Evolutionary conservation across 768 basidiomycete genomes (phyloP).

Genomic region (Daedaleopsis nitida): DNA sequence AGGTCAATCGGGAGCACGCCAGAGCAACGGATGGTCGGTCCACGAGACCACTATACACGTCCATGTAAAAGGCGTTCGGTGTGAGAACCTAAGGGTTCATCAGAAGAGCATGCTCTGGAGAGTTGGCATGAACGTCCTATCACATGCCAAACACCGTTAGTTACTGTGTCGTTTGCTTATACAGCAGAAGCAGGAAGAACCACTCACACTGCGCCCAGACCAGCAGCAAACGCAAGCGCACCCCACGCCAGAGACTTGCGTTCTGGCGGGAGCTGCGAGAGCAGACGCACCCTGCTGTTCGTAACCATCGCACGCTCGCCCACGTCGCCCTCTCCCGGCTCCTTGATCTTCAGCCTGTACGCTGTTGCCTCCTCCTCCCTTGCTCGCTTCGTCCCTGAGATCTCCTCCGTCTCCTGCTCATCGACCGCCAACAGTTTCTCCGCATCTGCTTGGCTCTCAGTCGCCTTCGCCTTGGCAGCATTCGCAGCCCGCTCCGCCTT

Average conservation of each 20-base stretch:
- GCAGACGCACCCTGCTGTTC: slow-evolving; percentile 63
- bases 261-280: slow-evolving; percentile 57
- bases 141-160: background rate
- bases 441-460: slow-evolving; percentile 35
- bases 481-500: slow-evolving; percentile 60
- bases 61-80: background rate
- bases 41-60: background rate
- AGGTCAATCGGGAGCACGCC: background rate
- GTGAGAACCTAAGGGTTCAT: background rate
- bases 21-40: background rate
- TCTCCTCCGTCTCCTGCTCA: slow-evolving; percentile 18
- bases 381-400: slow-evolving; percentile 43
- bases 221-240: slow-evolving; percentile 79
- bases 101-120: slow-evolving; percentile 20
- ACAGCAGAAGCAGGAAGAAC: background rate
- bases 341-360: slow-evolving; percentile 65
- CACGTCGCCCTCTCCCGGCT: slow-evolving; percentile 50
- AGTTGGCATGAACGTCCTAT: slow-evolving; percentile 21
- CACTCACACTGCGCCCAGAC: slow-evolving; percentile 72
- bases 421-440: slow-evolving; percentile 21
- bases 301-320: slow-evolving; percentile 59
- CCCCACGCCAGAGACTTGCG: slow-evolving; percentile 84
- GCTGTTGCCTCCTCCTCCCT: slow-evolving; percentile 58
- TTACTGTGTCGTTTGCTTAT: background rate
- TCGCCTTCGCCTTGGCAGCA: slow-evolving; percentile 24